Base-by-base conservation (phyloP, 495 filamentous ascomycete genomes). In the Letharia lupina region DNA sequence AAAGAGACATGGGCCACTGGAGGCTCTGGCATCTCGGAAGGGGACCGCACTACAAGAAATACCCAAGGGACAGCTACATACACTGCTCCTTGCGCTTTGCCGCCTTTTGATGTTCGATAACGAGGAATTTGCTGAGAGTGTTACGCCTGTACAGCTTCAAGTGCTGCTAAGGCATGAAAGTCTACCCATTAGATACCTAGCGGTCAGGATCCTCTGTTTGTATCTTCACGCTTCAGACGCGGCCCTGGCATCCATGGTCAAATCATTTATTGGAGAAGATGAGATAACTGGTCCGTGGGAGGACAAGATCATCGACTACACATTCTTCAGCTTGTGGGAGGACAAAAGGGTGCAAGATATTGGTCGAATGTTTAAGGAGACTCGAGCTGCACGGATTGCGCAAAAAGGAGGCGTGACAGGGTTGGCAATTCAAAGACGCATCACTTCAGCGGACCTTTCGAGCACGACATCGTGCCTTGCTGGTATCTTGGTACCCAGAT, bases 311-410 rank as follows among this genome's bases (percentile, higher is more conserved):
- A 86, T 95, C 52, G 91, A 97, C 73, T 98, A 93, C 77, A 83
- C 86, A 39, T 93, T 96, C 73, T 78, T 98, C 57, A 84, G 85
- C 48, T 73, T 97, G 56, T 89, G 92, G 81, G 92, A 96, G 74
- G 86, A 91, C 69, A 74, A 78, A 40, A 76, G 82, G 62, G 72
- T 77, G 28, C 71, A 76, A 57, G 71, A 81, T 47, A 69, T 81
- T 44, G 68, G 73, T 59, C 75, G 71, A 20, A 72, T 76, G 64
- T 73, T 77, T 64, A 66, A 73, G 73, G 67, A 76, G 76, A 73
- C 82, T 70, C 71, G 68, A 54, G 65, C 73, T 35, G 56, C 60
- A 50, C 62, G 58, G 28, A 31, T 31, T 40, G 37, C 47, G 20
- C 10, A 41, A 1, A 18, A 6, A 11, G n/a, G 69, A 72, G 67